Evolutionary conservation across 768 basidiomycete species (phyloP).

Genomic region (Suillus hirtellus): DNA sequence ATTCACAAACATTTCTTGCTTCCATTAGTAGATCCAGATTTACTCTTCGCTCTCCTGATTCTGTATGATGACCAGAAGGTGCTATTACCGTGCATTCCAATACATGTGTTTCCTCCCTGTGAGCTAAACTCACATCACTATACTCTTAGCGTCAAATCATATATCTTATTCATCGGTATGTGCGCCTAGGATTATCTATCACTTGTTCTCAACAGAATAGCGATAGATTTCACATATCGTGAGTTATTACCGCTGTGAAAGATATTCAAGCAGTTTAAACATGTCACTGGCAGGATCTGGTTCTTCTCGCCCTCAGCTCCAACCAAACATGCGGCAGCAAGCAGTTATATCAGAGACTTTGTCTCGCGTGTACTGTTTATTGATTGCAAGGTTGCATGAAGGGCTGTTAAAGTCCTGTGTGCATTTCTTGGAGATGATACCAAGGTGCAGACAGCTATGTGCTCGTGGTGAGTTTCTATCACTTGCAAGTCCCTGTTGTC

Average conservation of each 20-base stretch:
- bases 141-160: constrained; percentile 61
- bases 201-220: constrained; percentile 76
- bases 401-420: constrained; percentile 78
- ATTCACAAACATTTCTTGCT: too few species aligned
- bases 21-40: too few species aligned
- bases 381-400: constrained; percentile 67
- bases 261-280: constrained; percentile 11
- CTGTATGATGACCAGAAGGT: too few species aligned
- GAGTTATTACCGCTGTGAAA: constrained; percentile 34
- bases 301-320: constrained; percentile 60
- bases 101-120: too few species aligned
- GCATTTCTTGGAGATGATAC: constrained; percentile 60
- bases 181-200: constrained; percentile 87
- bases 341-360: constrained; percentile 90
- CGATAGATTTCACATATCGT: constrained; percentile 90
- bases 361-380: constrained; percentile 90
- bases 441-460: too few species aligned
- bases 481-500: too few species aligned
- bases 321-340: constrained; percentile 83
- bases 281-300: constrained; percentile 56
- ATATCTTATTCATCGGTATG: constrained; percentile 90
- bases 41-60: too few species aligned
- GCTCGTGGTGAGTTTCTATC: too few species aligned
- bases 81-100: too few species aligned
- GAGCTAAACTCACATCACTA: too few species aligned